A percentile compares a stretch with the other conserved stretches of the same genome.
Conservation (phyloP, 2,329 filamentous ascomycete species). For the Aureobasidium sp. region DNA sequence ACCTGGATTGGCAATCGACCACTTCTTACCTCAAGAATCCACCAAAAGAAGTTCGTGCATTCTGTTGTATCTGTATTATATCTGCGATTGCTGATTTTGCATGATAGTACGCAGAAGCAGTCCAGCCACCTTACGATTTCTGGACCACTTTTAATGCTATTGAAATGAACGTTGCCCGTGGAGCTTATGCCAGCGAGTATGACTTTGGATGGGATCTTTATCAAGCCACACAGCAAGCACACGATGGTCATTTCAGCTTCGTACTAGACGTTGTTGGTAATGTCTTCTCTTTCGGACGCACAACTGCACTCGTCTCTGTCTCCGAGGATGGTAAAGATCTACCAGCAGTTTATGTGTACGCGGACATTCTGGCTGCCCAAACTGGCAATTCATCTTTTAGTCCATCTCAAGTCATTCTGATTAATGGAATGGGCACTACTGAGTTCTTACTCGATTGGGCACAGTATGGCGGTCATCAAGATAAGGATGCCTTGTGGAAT, state of each 20-base stretch:
- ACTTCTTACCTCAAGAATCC: conserved; percentile 37
- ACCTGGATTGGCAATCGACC: conserved; percentile 39
- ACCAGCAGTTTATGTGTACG: conserved; percentile 49
- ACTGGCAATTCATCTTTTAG: conserved; percentile 32
- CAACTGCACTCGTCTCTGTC: conserved; percentile 49
- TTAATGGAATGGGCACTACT: conserved; percentile 29
- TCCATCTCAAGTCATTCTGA: conserved; percentile 43
- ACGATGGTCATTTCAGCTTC: conserved; percentile 58
- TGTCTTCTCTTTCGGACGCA: conserved; percentile 43
- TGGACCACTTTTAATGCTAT: conserved; percentile 32
- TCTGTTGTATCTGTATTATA: not conserved
- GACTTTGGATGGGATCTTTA: conserved; percentile 45
- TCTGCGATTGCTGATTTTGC: not conserved
- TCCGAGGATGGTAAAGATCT: conserved; percentile 51
- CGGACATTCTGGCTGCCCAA: conserved; percentile 37
- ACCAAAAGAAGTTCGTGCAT: conserved; percentile 26
- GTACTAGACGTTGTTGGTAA: conserved; percentile 44
- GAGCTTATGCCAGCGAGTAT: conserved; percentile 33
- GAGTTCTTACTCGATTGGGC: not conserved
- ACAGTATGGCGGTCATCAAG: not conserved
- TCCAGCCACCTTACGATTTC: conserved; percentile 36
- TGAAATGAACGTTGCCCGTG: conserved; percentile 28
- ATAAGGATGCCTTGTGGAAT: conserved; percentile 46
- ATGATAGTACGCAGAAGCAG: conserved; percentile 32
- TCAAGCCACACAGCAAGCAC: conserved; percentile 43